Percentiles rank a stretch among this genome's conserved stretches.
Conservation (phyloP, 441 rosid genomes). For the Populus hybrid region DNA sequence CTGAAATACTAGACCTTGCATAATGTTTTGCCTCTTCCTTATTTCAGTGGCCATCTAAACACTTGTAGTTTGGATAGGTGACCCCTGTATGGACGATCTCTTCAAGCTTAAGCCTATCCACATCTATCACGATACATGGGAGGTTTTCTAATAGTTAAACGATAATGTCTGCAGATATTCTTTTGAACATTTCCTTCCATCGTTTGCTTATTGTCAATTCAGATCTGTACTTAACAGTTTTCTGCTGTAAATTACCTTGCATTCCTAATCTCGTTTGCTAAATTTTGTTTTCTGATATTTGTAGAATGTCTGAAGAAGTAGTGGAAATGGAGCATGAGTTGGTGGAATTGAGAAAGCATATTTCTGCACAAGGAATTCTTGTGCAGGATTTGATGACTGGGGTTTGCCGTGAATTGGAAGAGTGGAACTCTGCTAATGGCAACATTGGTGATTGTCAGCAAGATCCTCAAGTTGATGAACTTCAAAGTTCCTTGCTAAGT, state of each 20-base stretch:
- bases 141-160: neutral
- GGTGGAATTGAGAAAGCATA: conserved; percentile 75
- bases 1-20: neutral
- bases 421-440: conserved; percentile 49
- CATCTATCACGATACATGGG: neutral
- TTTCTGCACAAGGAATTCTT: conserved; percentile 78
- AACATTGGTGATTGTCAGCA: conserved; percentile 34
- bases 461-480: conserved; percentile 32
- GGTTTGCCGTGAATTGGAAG: conserved; percentile 68
- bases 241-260: neutral
- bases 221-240: conserved; percentile 1
- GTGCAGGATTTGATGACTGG: conserved; percentile 90
- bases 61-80: neutral
- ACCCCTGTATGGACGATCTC: neutral
- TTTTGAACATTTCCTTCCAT: neutral
- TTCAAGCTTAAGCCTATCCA: neutral
- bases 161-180: neutral
- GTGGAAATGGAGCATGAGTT: conserved; percentile 91
- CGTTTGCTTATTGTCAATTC: neutral
- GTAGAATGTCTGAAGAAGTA: conserved; percentile 91
- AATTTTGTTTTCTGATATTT: conserved; percentile 14
- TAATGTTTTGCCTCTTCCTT: neutral
- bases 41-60: neutral
- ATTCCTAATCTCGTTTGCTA: neutral
- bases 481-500: conserved; percentile 28